Evolutionary conservation across 495 filamentous ascomycete species (phyloP).

Genomic region (Aeminium ludgeri): DNA sequence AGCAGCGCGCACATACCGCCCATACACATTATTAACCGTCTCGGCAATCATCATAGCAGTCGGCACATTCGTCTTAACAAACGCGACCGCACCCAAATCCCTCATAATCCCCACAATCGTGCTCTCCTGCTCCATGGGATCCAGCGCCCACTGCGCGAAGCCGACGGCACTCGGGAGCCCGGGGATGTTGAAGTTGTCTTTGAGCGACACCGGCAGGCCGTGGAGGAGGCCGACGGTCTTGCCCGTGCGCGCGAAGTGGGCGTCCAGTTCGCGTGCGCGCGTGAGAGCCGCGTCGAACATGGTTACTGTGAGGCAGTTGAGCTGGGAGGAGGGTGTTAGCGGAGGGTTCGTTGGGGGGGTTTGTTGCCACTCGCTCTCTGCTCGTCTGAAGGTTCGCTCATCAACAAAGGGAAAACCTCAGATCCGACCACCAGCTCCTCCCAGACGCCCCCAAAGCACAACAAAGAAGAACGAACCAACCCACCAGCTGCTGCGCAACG

Average conservation of each 20-base stretch:
- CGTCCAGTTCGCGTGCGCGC: constrained; percentile 42
- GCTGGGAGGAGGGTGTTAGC: constrained; percentile 17
- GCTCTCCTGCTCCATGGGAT: constrained; percentile 16
- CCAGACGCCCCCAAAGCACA: no score
- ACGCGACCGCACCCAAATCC: constrained; percentile 24
- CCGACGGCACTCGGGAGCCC: constrained; percentile 17
- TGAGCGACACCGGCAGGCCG: constrained; percentile 22
- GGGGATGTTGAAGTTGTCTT: constrained; percentile 25
- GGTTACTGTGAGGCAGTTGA: constrained; percentile 44
- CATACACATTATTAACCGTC: constrained; percentile 13
- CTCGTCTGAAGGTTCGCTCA: no score
- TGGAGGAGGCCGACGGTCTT: constrained; percentile 30
- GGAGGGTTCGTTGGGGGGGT: not conserved
- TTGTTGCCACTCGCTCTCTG: no score
- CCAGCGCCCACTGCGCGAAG: constrained; percentile 17
- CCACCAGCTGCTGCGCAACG: constrained; percentile 39
- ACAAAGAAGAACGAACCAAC: constrained; percentile 3
- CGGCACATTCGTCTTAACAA: constrained; percentile 29
- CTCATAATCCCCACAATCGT: constrained; percentile 23
- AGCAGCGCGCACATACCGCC: not conserved
- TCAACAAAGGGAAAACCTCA: no score
- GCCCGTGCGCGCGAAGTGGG: constrained; percentile 18
- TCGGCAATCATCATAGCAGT: constrained; percentile 18
- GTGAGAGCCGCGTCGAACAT: constrained; percentile 45
- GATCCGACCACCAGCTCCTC: no score